A percentile compares a stretch with the other conserved stretches of the same genome.
These are phyloP conservation scores for Saccharum hybrid DNA, from an alignment of 202 grass and related monocot species.

Conservation along the genomic window DNA sequence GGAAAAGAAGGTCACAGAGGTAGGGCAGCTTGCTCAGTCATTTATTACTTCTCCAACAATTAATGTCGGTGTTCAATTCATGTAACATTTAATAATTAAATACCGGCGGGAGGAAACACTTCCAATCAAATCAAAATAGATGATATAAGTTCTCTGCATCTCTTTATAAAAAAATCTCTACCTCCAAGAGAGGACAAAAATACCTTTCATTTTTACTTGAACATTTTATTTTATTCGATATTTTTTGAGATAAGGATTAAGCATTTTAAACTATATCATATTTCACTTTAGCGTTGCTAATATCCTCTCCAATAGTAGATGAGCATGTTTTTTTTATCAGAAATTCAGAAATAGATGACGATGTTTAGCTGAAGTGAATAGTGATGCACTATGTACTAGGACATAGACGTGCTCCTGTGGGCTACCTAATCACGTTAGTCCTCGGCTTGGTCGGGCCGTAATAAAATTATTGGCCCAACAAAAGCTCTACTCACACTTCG, in stretches of 20 bases:
- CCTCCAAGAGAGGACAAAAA: not conserved
- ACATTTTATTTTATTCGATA: not conserved
- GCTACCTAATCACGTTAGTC: not conserved
- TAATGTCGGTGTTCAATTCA: not conserved
- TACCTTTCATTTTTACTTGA: not conserved
- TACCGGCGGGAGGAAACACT: no score
- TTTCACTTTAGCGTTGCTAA: no score
- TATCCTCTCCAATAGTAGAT: no score
- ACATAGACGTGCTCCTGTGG: no score
- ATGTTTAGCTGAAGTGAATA: not conserved
- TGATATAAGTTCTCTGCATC: not conserved
- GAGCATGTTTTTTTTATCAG: not conserved
- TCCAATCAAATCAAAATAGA: no score
- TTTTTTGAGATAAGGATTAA: no score
- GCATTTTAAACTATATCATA: no score
- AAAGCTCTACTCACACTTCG: not conserved
- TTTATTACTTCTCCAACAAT: no score
- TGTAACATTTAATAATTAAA: not conserved
- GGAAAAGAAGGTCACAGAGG: slow-evolving; percentile 81
- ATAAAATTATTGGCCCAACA: no score
- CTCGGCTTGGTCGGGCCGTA: not conserved
- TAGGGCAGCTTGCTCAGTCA: slow-evolving; percentile 19
- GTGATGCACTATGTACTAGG: no score
- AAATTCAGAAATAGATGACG: not conserved
- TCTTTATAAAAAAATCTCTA: not conserved